Conservation (phyloP, 2,329 filamentous ascomycete species). For the Domatiomyces globalis region DNA sequence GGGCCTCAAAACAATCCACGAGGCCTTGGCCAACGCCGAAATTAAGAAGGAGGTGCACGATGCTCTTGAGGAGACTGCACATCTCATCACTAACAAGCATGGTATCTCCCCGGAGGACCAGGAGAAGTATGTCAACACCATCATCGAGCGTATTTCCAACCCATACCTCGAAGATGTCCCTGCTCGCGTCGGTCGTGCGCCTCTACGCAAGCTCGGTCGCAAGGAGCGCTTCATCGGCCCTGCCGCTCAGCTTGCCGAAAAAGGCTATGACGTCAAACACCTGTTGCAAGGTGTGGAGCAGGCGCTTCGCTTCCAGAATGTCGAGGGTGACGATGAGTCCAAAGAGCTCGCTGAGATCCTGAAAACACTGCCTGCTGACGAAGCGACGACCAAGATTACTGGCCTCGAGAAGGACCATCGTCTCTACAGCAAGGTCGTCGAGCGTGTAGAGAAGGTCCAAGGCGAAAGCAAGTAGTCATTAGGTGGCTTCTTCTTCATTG, state of each 20-base stretch:
- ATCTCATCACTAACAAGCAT: slow-evolving; percentile 77
- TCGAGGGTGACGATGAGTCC: slow-evolving; percentile 83
- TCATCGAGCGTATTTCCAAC: slow-evolving; percentile 86
- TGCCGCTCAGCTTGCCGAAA: slow-evolving; percentile 75
- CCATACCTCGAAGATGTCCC: slow-evolving; percentile 66
- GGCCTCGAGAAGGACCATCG: slow-evolving; percentile 64
- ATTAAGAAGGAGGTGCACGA: slow-evolving; percentile 69
- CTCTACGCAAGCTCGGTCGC: slow-evolving; percentile 80
- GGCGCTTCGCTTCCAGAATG: slow-evolving; percentile 89
- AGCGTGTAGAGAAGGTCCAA: slow-evolving; percentile 75
- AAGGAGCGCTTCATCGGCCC: slow-evolving; percentile 95
- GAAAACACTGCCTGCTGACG: slow-evolving; percentile 55
- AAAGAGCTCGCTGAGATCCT: slow-evolving; percentile 74
- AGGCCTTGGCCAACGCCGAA: slow-evolving; percentile 65
- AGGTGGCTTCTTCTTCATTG: not conserved
- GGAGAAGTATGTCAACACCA: slow-evolving; percentile 76
- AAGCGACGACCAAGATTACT: slow-evolving; percentile 66
- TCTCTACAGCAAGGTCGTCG: slow-evolving; percentile 59
- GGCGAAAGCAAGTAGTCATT: slow-evolving; percentile 25
- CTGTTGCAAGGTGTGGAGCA: slow-evolving; percentile 78
- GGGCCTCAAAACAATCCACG: slow-evolving; percentile 76
- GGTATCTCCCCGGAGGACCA: slow-evolving; percentile 62
- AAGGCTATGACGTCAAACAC: slow-evolving; percentile 55
- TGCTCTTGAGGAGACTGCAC: slow-evolving; percentile 72
- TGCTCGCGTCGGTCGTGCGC: slow-evolving; percentile 87